Evolutionary conservation across 192 early-diverging fungal genomes (phyloP).

Genomic region (Podila epicladia): DNA sequence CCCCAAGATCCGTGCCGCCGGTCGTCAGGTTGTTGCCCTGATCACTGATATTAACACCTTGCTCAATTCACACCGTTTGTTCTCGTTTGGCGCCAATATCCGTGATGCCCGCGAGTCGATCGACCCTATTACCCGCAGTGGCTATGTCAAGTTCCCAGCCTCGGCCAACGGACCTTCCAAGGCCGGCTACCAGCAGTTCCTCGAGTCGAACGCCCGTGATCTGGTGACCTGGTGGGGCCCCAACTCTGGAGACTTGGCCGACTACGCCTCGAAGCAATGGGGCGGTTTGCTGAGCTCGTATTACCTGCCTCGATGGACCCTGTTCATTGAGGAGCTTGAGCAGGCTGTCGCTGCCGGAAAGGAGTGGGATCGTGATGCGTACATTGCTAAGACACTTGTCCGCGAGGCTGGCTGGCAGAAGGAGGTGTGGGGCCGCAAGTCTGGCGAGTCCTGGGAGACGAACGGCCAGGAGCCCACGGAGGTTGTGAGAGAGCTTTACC

Average conservation of each 20-base stretch:
- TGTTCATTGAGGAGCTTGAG: slow-evolving; percentile 33
- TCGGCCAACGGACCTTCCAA: slow-evolving; percentile 5
- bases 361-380: not conserved
- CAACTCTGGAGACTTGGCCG: not conserved
- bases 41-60: slow-evolving; percentile 22
- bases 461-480: slow-evolving; percentile 36
- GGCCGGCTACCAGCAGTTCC: slow-evolving; percentile 28
- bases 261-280: slow-evolving; percentile 46
- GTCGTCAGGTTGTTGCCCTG: slow-evolving; percentile 18
- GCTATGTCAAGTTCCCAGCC: not conserved
- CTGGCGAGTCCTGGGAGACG: slow-evolving; percentile 13
- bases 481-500: slow-evolving; percentile 23
- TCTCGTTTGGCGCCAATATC: slow-evolving; percentile 26
- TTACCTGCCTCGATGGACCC: slow-evolving; percentile 32
- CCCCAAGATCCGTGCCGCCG: slow-evolving; percentile 8
- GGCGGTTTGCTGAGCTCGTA: slow-evolving; percentile 31
- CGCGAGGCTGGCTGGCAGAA: slow-evolving; percentile 28
- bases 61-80: slow-evolving; percentile 15
- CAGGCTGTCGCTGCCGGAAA: slow-evolving; percentile 5
- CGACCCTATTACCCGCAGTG: slow-evolving; percentile 7
- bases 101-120: slow-evolving; percentile 20
- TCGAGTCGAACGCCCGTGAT: slow-evolving; percentile 46
- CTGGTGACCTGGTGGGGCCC: slow-evolving; percentile 47
- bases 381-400: not conserved
- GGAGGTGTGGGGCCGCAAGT: slow-evolving; percentile 17